phyloP scores from a whole-genome alignment of 192 early-diverging fungal genomes.

The Podila horticola region DNA sequence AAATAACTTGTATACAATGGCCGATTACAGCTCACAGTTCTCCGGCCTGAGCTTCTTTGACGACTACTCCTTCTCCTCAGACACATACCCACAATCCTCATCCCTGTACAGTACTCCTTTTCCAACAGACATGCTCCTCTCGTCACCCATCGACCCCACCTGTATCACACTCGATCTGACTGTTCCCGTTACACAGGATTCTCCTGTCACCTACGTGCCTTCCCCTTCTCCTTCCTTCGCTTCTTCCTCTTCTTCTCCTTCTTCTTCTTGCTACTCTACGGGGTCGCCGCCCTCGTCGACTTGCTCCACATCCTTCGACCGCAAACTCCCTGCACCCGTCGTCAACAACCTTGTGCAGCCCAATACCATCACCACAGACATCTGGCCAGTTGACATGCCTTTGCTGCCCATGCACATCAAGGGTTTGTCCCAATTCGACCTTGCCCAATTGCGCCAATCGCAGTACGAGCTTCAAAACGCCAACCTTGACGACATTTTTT shows the following conservation, averaged over 20 bases:
- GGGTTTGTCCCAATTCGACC: constrained; percentile 1
- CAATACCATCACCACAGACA: neutral
- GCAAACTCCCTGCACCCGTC: too few species aligned
- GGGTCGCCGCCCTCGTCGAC: too few species aligned
- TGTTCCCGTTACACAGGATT: neutral
- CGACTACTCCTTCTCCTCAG: too few species aligned
- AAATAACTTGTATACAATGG: too few species aligned
- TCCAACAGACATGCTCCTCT: neutral
- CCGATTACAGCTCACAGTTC: too few species aligned
- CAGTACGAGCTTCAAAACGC: constrained; percentile 4
- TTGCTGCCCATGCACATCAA: constrained; percentile 7
- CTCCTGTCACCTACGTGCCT: neutral
- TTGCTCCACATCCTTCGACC: too few species aligned
- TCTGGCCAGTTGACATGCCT: neutral
- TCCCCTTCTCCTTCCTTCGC: neutral
- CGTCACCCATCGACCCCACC: neutral
- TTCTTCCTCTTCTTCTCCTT: too few species aligned
- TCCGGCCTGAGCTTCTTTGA: too few species aligned
- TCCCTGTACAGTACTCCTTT: neutral
- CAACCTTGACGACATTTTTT: constrained; percentile 26
- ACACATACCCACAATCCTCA: too few species aligned
- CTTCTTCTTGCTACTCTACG: too few species aligned
- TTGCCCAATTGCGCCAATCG: constrained; percentile 35
- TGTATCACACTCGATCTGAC: neutral
- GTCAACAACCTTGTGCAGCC: too few species aligned